Percentiles rank a stretch among this genome's conserved stretches.
phyloP scores from a whole-genome alignment of 2,329 filamentous ascomycete species.

The Pseudogymnoascus verrucosus region DNA sequence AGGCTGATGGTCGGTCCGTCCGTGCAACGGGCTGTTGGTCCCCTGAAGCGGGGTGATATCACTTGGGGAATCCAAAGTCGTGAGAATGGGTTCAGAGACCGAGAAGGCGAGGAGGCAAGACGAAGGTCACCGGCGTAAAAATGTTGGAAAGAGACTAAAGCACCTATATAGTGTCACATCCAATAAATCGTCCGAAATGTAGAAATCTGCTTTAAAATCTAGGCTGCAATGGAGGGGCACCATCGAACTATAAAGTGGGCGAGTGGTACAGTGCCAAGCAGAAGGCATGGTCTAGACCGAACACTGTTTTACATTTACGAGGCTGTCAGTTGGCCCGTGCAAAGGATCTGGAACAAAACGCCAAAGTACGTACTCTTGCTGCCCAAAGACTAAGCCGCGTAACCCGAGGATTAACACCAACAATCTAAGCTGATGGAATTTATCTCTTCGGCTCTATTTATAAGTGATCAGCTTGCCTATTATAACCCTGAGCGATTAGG shows the following conservation, averaged over 20 bases:
- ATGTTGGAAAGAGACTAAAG: neutral
- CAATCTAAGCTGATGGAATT: neutral
- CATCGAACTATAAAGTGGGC: slow-evolving; percentile 3
- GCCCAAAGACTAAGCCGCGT: neutral
- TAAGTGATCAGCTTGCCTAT: neutral
- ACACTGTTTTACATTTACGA: neutral
- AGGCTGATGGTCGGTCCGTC: no score
- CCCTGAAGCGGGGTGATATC: neutral
- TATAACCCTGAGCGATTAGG: neutral
- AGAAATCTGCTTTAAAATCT: neutral
- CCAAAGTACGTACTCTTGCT: neutral
- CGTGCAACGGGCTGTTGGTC: neutral
- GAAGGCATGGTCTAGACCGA: slow-evolving; percentile 6
- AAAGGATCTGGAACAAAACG: neutral
- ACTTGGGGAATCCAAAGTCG: neutral
- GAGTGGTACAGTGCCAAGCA: slow-evolving; percentile 1
- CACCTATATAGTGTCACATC: neutral
- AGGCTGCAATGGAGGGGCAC: neutral
- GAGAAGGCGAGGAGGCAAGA: neutral
- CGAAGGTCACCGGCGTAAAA: neutral
- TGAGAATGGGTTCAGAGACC: neutral
- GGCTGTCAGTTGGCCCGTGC: neutral
- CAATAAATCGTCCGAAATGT: neutral
- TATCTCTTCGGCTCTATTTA: neutral
- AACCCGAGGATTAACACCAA: neutral